Percentiles rank a stretch among this genome's conserved stretches.
Conservation (phyloP, 164 flowering plant species). For the Magnolia officinalis region DNA sequence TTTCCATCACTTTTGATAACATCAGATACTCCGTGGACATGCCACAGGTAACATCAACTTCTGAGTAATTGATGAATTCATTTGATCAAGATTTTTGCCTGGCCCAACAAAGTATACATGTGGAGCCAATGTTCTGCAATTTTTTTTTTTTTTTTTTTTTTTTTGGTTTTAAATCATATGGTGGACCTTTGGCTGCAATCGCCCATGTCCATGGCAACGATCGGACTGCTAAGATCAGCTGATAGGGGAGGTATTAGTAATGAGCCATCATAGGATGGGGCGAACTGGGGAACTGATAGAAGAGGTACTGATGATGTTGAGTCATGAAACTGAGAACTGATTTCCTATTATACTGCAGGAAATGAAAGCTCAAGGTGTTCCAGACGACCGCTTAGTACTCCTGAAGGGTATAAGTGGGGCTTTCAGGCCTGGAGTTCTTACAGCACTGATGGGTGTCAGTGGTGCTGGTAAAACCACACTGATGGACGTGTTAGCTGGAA, state of each 20-base stretch:
- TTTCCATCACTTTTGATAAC: conserved; percentile 40
- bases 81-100: too few relatives aligned
- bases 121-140: too few relatives aligned
- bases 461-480: conserved; percentile 56
- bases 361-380: conserved; percentile 46
- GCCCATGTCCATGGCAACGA: background rate
- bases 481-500: conserved; percentile 48
- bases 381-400: conserved; percentile 32
- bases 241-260: too few relatives aligned
- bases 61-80: background rate
- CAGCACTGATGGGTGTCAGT: conserved; percentile 56
- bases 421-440: conserved; percentile 52
- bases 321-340: too few relatives aligned
- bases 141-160: too few relatives aligned
- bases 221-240: too few relatives aligned
- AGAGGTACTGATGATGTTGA: too few relatives aligned
- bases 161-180: too few relatives aligned
- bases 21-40: conserved; percentile 46
- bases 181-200: background rate
- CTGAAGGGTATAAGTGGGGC: conserved; percentile 43
- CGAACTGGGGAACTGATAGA: too few relatives aligned
- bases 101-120: too few relatives aligned
- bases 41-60: conserved; percentile 34
- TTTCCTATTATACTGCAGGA: conserved; percentile 29
- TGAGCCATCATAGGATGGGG: too few relatives aligned